These are phyloP conservation scores for Yamadazyma olivae DNA, from an alignment of 805 yeast species.

Conservation along the genomic window DNA sequence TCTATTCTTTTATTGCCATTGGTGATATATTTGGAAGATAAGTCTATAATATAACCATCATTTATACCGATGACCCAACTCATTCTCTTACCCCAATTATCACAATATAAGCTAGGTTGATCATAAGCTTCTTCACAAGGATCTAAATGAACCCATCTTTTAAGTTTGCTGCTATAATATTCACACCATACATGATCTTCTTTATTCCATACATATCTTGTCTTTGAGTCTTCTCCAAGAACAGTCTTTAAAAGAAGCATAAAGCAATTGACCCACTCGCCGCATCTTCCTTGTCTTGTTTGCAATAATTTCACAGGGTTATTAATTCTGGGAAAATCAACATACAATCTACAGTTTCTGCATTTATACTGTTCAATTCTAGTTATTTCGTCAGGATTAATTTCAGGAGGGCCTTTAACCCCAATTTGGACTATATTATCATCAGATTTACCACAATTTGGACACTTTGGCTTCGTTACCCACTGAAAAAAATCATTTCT, in stretches of 20 bases:
- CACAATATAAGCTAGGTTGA: constrained; percentile 70
- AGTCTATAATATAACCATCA: constrained; percentile 61
- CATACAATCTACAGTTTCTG: constrained; percentile 38
- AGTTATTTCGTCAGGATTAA: constrained; percentile 44
- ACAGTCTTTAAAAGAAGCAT: constrained; percentile 65
- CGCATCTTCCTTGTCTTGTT: constrained; percentile 78
- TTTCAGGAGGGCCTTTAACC: constrained; percentile 32
- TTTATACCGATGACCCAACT: constrained; percentile 77
- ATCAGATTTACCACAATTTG: constrained; percentile 37
- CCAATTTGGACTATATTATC: constrained; percentile 40
- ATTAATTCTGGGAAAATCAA: constrained; percentile 77
- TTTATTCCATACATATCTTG: constrained; percentile 76
- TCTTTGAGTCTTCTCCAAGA: constrained; percentile 34
- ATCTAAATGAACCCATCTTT: constrained; percentile 86
- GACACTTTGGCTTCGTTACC: constrained; percentile 72
- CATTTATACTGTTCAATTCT: constrained; percentile 67
- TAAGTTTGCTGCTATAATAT: constrained; percentile 57
- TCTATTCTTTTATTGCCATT: constrained; percentile 7
- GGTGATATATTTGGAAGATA: constrained; percentile 66
- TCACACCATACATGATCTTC: constrained; percentile 99
- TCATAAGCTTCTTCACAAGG: constrained; percentile 86
- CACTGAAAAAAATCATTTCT: constrained; percentile 78
- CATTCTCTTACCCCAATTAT: constrained; percentile 94
- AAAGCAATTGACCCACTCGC: constrained; percentile 93
- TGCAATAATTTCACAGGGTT: constrained; percentile 59